Evolutionary conservation across 306 rosid species (phyloP).

Genomic region (Fagus sylvatica): DNA sequence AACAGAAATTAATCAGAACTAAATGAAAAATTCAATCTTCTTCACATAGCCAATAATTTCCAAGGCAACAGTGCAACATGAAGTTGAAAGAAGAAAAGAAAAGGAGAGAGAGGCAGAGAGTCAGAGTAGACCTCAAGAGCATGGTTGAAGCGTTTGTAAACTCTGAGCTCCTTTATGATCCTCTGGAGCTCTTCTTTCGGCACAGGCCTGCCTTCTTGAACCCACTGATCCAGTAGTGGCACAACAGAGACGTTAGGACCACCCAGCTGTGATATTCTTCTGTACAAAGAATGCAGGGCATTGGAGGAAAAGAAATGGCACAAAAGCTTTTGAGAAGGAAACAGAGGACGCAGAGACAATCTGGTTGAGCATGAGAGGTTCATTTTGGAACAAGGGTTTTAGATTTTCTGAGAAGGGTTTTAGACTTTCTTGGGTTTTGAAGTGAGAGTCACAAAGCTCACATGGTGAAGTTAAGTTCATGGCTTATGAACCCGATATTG

Average conservation of each 20-base stretch:
- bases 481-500: too few species aligned
- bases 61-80: neutral
- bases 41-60: neutral
- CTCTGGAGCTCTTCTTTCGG: neutral
- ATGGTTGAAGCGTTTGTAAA: conserved; percentile 4
- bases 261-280: conserved; percentile 1
- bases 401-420: neutral
- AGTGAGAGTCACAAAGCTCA: too few species aligned
- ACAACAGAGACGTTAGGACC: neutral
- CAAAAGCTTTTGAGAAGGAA: neutral
- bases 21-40: neutral
- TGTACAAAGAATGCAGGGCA: neutral
- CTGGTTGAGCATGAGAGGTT: neutral
- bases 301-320: neutral
- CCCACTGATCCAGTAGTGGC: conserved; percentile 5
- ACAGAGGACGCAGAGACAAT: neutral
- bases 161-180: conserved; percentile 1
- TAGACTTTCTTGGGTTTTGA: neutral
- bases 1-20: neutral
- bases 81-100: too few species aligned
- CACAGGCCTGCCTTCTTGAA: conserved; percentile 4
- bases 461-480: too few species aligned
- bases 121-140: neutral
- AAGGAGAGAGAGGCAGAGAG: too few species aligned
- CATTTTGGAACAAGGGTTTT: neutral